Percentiles rank a stretch among this genome's conserved stretches.
These are phyloP conservation scores for Aspergillus olivimuriae DNA, from an alignment of 495 filamentous ascomycete genomes.

Conservation along the genomic window DNA sequence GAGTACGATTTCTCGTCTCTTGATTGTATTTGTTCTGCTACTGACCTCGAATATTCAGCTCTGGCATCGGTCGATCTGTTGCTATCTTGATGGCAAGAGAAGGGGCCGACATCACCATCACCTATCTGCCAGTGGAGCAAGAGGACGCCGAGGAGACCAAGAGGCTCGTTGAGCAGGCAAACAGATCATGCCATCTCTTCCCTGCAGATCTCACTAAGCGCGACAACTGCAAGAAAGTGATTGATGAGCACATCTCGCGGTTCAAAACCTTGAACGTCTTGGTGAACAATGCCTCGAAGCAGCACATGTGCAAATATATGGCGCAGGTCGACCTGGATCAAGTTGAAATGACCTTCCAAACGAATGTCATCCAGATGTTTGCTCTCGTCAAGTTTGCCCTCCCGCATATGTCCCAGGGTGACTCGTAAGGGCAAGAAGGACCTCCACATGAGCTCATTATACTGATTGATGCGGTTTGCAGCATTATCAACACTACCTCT, in stretches of 20 bases:
- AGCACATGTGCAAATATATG: constrained; percentile 47
- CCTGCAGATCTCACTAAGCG: constrained; percentile 43
- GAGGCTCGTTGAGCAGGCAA: constrained; percentile 43
- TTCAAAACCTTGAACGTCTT: constrained; percentile 48
- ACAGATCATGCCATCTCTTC: constrained; percentile 38
- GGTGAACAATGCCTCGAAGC: constrained; percentile 57
- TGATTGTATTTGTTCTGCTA: no score
- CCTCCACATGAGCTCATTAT: not conserved
- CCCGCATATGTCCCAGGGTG: constrained; percentile 49
- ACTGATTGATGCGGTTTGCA: constrained; percentile 16
- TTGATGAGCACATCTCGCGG: constrained; percentile 47
- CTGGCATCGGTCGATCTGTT: constrained; percentile 48
- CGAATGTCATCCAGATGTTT: constrained; percentile 58
- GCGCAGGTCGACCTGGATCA: constrained; percentile 45
- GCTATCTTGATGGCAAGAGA: constrained; percentile 52
- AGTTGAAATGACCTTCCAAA: constrained; percentile 48
- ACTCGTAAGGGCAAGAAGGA: constrained; percentile 24
- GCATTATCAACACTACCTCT: constrained; percentile 57
- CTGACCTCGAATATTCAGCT: constrained; percentile 21
- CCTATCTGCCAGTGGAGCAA: constrained; percentile 49
- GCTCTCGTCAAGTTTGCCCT: constrained; percentile 55
- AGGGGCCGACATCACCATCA: constrained; percentile 49
- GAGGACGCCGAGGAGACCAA: constrained; percentile 49
- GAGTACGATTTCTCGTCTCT: constrained; percentile 29
- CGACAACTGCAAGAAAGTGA: constrained; percentile 37